Percentiles rank a stretch among this genome's conserved stretches.
Evolutionary conservation across 2,329 filamentous ascomycete species (phyloP).

Genomic region (Dothidotthia symphoricarpi): DNA sequence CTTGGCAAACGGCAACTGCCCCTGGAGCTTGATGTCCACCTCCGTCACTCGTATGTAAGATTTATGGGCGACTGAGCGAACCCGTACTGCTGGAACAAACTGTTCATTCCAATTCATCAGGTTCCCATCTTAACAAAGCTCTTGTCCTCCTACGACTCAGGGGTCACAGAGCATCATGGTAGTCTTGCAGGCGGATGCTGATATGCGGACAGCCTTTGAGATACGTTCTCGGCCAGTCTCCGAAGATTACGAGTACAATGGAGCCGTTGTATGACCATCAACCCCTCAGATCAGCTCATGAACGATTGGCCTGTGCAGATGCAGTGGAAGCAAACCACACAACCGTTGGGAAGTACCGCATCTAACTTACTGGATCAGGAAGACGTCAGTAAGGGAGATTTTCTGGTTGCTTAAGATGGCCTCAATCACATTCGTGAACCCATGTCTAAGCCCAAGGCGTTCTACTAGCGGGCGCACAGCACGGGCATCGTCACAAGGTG

Average conservation of each 20-base stretch:
- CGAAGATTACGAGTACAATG: constrained; percentile 24
- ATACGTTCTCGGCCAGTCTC: constrained; percentile 20
- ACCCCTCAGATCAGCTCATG: constrained; percentile 24
- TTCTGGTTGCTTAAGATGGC: constrained; percentile 20
- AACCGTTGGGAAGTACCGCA: constrained; percentile 14
- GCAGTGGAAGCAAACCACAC: constrained; percentile 25
- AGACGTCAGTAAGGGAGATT: constrained; percentile 20
- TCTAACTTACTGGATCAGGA: constrained; percentile 20
- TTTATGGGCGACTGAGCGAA: too few relatives aligned
- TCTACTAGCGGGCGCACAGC: constrained; percentile 18
- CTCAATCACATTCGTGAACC: constrained; percentile 17
- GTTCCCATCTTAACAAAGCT: background rate
- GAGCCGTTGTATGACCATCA: constrained; percentile 28
- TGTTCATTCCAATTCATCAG: too few relatives aligned
- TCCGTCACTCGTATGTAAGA: too few relatives aligned
- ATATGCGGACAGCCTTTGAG: constrained; percentile 23
- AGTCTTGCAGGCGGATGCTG: constrained; percentile 1
- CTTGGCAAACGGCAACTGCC: too few relatives aligned
- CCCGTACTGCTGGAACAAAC: too few relatives aligned
- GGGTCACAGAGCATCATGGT: too few relatives aligned
- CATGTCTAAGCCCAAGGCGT: constrained; percentile 16
- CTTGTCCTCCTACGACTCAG: background rate
- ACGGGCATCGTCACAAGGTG: constrained; percentile 33
- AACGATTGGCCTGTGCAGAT: constrained; percentile 39
- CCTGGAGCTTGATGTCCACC: background rate